Conservation (phyloP, 2,329 filamentous ascomycete species). For the Colletotrichum sp. region DNA sequence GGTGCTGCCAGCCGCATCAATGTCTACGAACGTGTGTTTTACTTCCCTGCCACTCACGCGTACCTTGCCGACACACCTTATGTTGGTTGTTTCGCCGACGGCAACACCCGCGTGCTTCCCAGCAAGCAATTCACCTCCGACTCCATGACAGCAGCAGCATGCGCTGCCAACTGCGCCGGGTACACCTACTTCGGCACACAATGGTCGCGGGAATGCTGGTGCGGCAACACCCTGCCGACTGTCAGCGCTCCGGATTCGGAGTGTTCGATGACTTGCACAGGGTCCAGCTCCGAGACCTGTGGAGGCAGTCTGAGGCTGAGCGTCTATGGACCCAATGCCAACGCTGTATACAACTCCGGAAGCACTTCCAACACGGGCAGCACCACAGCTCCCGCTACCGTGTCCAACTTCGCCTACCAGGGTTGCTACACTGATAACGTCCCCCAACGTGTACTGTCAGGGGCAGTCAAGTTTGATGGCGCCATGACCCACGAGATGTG, state of each 20-base stretch:
- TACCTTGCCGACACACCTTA: not conserved
- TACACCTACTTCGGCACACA: slow-evolving; percentile 50
- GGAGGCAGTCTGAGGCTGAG: slow-evolving; percentile 41
- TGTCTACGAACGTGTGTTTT: not conserved
- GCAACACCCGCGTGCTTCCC: slow-evolving; percentile 28
- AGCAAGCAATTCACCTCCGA: slow-evolving; percentile 31
- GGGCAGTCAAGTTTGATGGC: slow-evolving; percentile 42
- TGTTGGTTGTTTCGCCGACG: not conserved
- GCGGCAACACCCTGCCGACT: slow-evolving; percentile 39
- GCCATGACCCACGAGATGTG: slow-evolving; percentile 38
- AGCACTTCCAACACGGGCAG: not conserved
- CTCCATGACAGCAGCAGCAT: slow-evolving; percentile 40
- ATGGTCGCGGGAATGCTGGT: slow-evolving; percentile 46
- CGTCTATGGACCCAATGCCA: slow-evolving; percentile 25
- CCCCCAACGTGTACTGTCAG: slow-evolving; percentile 37
- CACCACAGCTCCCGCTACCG: not conserved
- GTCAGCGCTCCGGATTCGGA: slow-evolving; percentile 33
- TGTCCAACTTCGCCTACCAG: not conserved
- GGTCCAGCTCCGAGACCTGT: slow-evolving; percentile 39
- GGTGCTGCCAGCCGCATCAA: not conserved
- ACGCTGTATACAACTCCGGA: not conserved
- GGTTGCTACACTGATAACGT: not conserved
- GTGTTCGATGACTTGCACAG: slow-evolving; percentile 44
- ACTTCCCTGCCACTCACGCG: not conserved
- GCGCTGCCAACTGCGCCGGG: slow-evolving; percentile 41